Percentiles rank a stretch among this genome's conserved stretches.
Conservation (phyloP, 306 rosid species). For the Betula pendula region DNA sequence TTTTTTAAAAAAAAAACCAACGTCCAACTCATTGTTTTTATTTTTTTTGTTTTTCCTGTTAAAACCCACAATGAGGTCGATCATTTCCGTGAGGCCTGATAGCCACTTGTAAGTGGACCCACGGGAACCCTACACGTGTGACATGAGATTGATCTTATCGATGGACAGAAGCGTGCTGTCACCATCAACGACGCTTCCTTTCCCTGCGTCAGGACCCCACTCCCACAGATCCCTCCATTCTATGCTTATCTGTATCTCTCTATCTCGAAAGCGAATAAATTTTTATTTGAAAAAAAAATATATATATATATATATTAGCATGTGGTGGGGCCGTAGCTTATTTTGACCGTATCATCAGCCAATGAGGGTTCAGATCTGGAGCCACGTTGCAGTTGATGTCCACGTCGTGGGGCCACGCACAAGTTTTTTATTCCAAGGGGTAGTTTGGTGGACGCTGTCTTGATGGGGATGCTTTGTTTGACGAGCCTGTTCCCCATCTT, state of each 20-base stretch:
- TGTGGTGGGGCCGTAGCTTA: not conserved
- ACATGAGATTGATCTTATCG: not conserved
- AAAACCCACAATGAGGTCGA: no score
- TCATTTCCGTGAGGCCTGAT: not conserved
- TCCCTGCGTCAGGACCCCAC: not conserved
- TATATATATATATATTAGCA: not conserved
- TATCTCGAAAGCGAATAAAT: not conserved
- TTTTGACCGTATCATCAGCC: slow-evolving; percentile 1
- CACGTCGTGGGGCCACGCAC: slow-evolving; percentile 29
- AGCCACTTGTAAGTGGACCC: not conserved
- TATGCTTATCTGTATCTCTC: not conserved
- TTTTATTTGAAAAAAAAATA: not conserved
- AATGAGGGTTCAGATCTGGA: slow-evolving; percentile 1
- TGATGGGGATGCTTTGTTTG: slow-evolving; percentile 23
- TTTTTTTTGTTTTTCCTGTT: no score
- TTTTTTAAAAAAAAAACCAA: no score
- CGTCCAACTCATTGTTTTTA: no score
- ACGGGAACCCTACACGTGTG: not conserved
- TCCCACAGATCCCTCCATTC: not conserved
- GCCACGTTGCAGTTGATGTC: slow-evolving; percentile 34
- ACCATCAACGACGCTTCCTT: not conserved
- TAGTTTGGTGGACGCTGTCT: slow-evolving; percentile 28
- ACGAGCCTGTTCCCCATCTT: slow-evolving; percentile 13
- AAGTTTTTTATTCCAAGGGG: slow-evolving; percentile 32
- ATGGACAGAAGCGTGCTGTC: not conserved